phyloP scores from a whole-genome alignment of 1,284 basidiomycete genomes.

The Chondrostereum purpureum region DNA sequence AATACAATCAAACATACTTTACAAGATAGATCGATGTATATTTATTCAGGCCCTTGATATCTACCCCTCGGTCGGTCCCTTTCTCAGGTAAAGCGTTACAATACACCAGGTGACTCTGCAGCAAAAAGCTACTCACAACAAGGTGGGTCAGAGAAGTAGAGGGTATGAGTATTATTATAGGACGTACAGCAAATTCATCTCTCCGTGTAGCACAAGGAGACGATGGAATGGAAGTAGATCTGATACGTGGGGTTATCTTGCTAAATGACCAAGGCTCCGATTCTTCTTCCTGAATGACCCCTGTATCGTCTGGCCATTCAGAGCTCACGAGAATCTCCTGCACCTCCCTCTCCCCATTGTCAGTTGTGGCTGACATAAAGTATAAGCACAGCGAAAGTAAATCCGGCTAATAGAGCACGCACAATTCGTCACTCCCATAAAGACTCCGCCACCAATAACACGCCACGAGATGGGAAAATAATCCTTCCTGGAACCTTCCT shows the following conservation, averaged over 20 bases:
- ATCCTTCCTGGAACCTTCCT: slow-evolving; percentile 33
- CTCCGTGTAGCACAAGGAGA: slow-evolving; percentile 4
- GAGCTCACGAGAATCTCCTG: background rate
- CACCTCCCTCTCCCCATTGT: background rate
- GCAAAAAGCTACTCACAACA: too few species aligned
- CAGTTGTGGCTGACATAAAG: slow-evolving; percentile 1
- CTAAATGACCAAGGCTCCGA: slow-evolving; percentile 1
- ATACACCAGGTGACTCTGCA: too few species aligned
- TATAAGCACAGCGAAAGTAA: background rate
- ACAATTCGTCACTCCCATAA: slow-evolving; percentile 25
- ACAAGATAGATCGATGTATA: too few species aligned
- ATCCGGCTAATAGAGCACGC: background rate
- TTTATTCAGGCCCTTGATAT: too few species aligned
- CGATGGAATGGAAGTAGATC: slow-evolving; percentile 11
- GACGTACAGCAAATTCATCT: too few species aligned
- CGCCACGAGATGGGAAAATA: slow-evolving; percentile 45
- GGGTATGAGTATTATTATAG: too few species aligned
- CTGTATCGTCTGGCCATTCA: background rate
- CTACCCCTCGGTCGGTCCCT: too few species aligned
- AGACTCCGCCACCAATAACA: slow-evolving; percentile 46
- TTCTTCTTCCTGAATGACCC: background rate
- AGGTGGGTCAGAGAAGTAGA: too few species aligned
- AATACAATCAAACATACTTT: too few species aligned
- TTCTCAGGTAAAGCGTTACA: too few species aligned
- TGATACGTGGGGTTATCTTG: slow-evolving; percentile 1